Evolutionary conservation across 1,139 yeast species (phyloP), one percentile per base, ranked within the genome.

Genomic region (Suhomyces bokatorum): DNA sequence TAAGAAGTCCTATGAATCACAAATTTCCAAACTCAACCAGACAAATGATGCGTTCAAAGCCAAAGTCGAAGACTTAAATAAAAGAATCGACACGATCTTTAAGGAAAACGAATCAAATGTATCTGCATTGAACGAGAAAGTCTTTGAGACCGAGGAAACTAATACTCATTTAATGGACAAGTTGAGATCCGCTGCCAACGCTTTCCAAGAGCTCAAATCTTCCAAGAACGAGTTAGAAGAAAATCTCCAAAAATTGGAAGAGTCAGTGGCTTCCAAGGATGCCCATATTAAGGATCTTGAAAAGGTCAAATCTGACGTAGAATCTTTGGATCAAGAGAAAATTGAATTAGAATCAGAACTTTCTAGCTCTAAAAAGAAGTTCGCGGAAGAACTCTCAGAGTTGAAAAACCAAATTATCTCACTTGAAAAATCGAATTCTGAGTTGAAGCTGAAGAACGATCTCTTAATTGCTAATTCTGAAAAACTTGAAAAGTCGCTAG

Each of bases 171-270:
- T 64, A 29, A 67, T 77, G 72, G 71, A 64, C 24, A 77, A 75
- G 48, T 63, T 78, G 37, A 62, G 78, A 39, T 59, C 77, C 6
- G 81, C 81, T 8, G 78, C 80, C 1, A 59, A 63, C 10, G 69
- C 75, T 1, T 67, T 73, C 42, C 78, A 70, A 54, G 74, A 64
- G 11, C 45, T 77, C 46, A 75, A 69, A 46, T 45, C 46, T 4
- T 57, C 62, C 3, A 63, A 66, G 44, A 10, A 46, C 2, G 50
- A 49, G 2, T 39, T 55, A 14, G 51, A 46, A n/a, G 47, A 40
- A 3, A 47, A 49, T 32, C 27, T 53, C 6, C 17, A 35, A 2
- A 40, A 20, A 4, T 40, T 48, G 13, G 43, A 49, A 31, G 38
- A 37, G 17, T 35, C 36, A 6, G 40, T 52, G 14, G 42, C 39